Conservation (phyloP, 192 early-diverging fungal species). For the Coemansia sp. region DNA sequence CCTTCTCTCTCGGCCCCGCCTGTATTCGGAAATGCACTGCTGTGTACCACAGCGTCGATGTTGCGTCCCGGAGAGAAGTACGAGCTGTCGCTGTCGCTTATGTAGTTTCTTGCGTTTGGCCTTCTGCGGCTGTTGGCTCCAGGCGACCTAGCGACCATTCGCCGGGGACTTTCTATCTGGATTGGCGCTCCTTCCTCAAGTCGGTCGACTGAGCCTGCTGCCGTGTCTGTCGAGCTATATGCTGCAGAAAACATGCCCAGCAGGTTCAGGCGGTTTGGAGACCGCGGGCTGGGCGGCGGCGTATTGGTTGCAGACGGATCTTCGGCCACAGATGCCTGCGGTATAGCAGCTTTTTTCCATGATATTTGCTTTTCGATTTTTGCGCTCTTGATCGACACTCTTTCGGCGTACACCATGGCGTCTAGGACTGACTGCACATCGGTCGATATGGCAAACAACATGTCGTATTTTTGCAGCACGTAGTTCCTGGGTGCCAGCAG, state of each 20-base stretch:
- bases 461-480: conserved; percentile 36
- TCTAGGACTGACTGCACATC: conserved; percentile 43
- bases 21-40: neutral
- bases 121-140: neutral
- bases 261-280: neutral
- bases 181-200: conserved; percentile 11
- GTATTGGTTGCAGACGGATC: neutral
- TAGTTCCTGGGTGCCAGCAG: conserved; percentile 42
- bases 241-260: neutral
- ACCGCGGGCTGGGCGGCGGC: conserved; percentile 8
- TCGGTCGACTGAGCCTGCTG: neutral
- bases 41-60: neutral
- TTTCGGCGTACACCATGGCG: conserved; percentile 36
- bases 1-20: neutral
- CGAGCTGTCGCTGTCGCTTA: conserved; percentile 45
- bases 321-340: neutral
- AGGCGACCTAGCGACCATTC: conserved; percentile 17
- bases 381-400: conserved; percentile 38
- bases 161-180: conserved; percentile 27
- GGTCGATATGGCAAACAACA: conserved; percentile 46
- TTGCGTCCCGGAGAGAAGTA: conserved; percentile 32
- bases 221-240: neutral
- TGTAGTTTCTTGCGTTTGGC: conserved; percentile 16
- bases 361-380: neutral
- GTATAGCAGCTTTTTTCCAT: neutral